phyloP scores from a whole-genome alignment of 169 alveolate species.

The Plasmodium inui region DNA sequence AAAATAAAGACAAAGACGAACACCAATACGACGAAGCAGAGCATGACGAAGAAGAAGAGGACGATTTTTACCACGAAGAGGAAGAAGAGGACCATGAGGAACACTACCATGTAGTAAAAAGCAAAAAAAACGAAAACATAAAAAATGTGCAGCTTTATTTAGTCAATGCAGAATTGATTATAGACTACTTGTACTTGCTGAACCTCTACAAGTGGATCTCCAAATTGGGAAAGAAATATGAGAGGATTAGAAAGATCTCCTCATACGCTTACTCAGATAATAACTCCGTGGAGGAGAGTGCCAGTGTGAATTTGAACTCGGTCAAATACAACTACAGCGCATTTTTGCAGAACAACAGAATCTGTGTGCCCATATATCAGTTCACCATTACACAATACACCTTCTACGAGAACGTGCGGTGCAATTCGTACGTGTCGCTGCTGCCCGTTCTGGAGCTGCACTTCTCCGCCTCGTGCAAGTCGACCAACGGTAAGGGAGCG shows the following conservation, averaged over 20 bases:
- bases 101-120: neutral
- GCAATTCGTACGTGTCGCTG: constrained; percentile 16
- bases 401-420: constrained; percentile 14
- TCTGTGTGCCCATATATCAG: constrained; percentile 33
- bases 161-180: constrained; percentile 25
- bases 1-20: neutral
- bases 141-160: constrained; percentile 31
- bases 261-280: constrained; percentile 6
- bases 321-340: constrained; percentile 20
- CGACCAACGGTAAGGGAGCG: constrained; percentile 3
- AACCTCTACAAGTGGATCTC: constrained; percentile 15
- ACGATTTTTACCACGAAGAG: neutral
- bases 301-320: neutral
- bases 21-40: constrained; percentile 20
- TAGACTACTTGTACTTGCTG: constrained; percentile 44
- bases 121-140: constrained; percentile 23
- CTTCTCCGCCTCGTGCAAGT: constrained; percentile 37
- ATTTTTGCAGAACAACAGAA: constrained; percentile 53
- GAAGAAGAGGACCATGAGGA: neutral
- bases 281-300: neutral
- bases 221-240: constrained; percentile 23
- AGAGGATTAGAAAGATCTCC: constrained; percentile 13
- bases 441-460: constrained; percentile 37
- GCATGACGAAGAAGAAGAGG: constrained; percentile 10
- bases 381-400: constrained; percentile 43